Conservation (phyloP, 1,139 yeast species). For the Starmera stellimalicola region DNA sequence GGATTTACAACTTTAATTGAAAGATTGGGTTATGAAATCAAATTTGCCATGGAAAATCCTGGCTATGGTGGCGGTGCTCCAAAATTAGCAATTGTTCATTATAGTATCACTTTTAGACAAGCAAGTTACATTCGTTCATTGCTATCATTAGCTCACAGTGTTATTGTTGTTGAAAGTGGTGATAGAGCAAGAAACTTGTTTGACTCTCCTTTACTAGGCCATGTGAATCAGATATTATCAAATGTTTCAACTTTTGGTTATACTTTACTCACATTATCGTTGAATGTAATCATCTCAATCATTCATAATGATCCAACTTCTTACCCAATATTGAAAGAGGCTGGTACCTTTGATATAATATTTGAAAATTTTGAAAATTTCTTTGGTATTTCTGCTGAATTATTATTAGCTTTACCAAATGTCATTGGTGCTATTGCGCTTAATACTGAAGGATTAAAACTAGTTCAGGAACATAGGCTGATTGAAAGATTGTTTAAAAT, state of each 20-base stretch:
- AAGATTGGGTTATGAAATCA: constrained; percentile 58
- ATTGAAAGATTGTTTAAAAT: constrained; percentile 42
- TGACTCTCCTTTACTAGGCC: constrained; percentile 66
- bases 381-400: constrained; percentile 47
- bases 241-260: constrained; percentile 62
- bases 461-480: constrained; percentile 38
- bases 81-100: constrained; percentile 42
- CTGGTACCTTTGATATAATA: constrained; percentile 60
- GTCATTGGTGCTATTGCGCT: constrained; percentile 78
- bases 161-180: constrained; percentile 67
- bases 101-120: constrained; percentile 54
- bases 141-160: constrained; percentile 52
- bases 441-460: constrained; percentile 61
- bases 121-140: constrained; percentile 46
- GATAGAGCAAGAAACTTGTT: constrained; percentile 79
- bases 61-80: constrained; percentile 46
- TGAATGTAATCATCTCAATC: constrained; percentile 62
- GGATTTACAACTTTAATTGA: constrained; percentile 61
- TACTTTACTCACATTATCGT: constrained; percentile 50
- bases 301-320: constrained; percentile 92
- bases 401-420: constrained; percentile 60
- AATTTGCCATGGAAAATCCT: constrained; percentile 50
- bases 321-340: constrained; percentile 70
- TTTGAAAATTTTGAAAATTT: constrained; percentile 44
- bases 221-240: constrained; percentile 51